A percentile compares a stretch with the other conserved stretches of the same genome.
Conservation (phyloP, 1,284 basidiomycete species). For the Marasmius fiardii region DNA sequence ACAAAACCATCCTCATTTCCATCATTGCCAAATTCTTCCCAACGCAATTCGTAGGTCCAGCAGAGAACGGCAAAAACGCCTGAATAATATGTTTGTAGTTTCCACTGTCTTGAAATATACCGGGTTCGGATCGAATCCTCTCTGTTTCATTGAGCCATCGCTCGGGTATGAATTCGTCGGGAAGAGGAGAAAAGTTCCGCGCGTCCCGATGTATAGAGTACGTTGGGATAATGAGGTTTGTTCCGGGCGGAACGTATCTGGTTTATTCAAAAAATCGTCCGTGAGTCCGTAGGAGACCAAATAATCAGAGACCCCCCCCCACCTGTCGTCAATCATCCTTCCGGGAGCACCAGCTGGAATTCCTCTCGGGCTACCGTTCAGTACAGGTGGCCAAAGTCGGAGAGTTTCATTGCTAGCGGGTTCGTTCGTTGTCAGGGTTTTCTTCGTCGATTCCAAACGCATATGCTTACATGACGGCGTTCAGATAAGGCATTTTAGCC, state of each 20-base stretch:
- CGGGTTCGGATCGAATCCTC: neutral
- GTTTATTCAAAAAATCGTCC: conserved; percentile 8
- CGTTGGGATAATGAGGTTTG: conserved; percentile 17
- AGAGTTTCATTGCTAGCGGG: conserved; percentile 32
- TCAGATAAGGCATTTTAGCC: neutral
- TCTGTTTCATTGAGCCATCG: conserved; percentile 5
- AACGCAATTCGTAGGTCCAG: conserved; percentile 23
- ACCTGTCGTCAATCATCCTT: conserved; percentile 10
- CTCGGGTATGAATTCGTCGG: conserved; percentile 6
- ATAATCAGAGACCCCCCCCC: no score
- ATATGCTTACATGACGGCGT: neutral
- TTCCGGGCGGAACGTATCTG: conserved; percentile 20
- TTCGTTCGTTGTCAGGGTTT: no score
- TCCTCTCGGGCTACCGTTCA: conserved; percentile 19
- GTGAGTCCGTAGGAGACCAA: conserved; percentile 1
- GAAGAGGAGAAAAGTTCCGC: conserved; percentile 2
- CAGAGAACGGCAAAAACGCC: conserved; percentile 23
- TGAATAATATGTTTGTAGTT: neutral
- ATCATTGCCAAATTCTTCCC: conserved; percentile 21
- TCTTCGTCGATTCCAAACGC: no score
- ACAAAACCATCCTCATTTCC: neutral
- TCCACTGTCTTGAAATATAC: neutral
- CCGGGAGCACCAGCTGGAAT: conserved; percentile 14
- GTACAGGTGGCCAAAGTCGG: conserved; percentile 22
- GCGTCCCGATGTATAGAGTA: conserved; percentile 6